Conservation (phyloP, 768 basidiomycete genomes). For the Dentipellis sp. region DNA sequence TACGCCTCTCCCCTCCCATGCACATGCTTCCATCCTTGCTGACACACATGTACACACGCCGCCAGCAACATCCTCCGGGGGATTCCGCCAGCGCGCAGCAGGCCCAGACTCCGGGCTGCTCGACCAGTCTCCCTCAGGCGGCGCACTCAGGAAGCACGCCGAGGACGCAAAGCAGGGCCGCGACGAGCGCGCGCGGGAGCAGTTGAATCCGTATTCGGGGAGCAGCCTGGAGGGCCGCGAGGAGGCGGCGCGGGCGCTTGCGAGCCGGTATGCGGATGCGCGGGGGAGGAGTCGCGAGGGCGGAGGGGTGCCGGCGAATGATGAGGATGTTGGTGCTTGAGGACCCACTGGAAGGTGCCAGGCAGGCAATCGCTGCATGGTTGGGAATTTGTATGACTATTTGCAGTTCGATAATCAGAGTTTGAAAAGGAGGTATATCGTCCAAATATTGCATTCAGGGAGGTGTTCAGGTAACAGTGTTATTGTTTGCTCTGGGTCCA, state of each 20-base stretch:
- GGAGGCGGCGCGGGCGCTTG: constrained; percentile 12
- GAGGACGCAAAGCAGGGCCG: constrained; percentile 2
- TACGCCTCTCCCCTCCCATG: background rate
- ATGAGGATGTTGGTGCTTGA: constrained; percentile 4
- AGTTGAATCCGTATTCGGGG: background rate
- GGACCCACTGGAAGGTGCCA: background rate
- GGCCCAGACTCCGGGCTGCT: background rate
- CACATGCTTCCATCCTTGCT: background rate
- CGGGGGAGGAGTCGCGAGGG: constrained; percentile 5
- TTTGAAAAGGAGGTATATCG: no score
- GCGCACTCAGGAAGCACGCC: background rate
- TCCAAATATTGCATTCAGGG: no score
- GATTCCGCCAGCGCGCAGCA: constrained; percentile 5
- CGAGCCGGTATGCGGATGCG: constrained; percentile 9
- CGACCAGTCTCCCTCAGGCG: background rate
- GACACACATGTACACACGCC: background rate
- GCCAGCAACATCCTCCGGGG: constrained; percentile 12
- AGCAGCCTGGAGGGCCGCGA: constrained; percentile 12
- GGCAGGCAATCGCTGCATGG: background rate
- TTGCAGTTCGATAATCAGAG: no score
- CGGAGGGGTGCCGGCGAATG: background rate
- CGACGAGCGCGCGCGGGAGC: constrained; percentile 4
- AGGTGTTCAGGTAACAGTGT: no score
- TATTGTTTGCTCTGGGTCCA: no score
- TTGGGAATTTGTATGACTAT: background rate